A percentile compares a stretch with the other conserved stretches of the same genome.
These are phyloP conservation scores for Casuarina glauca DNA, from an alignment of 306 rosid genomes.

Conservation along the genomic window DNA sequence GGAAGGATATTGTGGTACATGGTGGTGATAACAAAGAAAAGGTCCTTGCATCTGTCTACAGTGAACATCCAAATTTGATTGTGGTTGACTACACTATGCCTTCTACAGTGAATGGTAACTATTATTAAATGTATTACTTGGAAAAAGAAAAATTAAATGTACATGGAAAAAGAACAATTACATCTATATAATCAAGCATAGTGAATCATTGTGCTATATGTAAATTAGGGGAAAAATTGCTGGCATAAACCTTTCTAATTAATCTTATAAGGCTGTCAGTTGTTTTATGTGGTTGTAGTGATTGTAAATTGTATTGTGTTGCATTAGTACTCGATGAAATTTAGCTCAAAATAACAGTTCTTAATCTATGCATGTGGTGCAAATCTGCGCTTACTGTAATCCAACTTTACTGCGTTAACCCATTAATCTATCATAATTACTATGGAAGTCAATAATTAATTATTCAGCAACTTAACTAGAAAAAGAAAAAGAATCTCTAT, in stretches of 20 bases:
- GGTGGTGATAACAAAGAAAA: constrained; percentile 77
- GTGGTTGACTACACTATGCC: constrained; percentile 90
- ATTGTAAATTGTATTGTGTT: background rate
- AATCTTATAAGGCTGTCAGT: background rate
- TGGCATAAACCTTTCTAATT: background rate
- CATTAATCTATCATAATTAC: too few relatives aligned
- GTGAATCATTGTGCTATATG: too few relatives aligned
- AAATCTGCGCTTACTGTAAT: background rate
- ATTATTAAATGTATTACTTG: constrained; percentile 16
- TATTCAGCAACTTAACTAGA: too few relatives aligned
- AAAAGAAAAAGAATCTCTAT: too few relatives aligned
- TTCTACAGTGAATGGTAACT: constrained; percentile 77
- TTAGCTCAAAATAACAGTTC: background rate
- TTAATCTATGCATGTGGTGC: background rate
- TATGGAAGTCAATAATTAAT: too few relatives aligned
- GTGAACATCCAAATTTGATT: constrained; percentile 69
- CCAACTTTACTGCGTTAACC: too few relatives aligned
- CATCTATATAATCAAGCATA: too few relatives aligned
- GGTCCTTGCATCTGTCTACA: constrained; percentile 55
- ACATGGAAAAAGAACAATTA: background rate
- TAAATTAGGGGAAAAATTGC: background rate
- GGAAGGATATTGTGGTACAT: constrained; percentile 65
- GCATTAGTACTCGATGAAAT: background rate
- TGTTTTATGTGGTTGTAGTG: background rate
- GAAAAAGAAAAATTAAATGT: background rate